phyloP scores from a whole-genome alignment of 1,284 basidiomycete species.

The Puccinia hordei region DNA sequence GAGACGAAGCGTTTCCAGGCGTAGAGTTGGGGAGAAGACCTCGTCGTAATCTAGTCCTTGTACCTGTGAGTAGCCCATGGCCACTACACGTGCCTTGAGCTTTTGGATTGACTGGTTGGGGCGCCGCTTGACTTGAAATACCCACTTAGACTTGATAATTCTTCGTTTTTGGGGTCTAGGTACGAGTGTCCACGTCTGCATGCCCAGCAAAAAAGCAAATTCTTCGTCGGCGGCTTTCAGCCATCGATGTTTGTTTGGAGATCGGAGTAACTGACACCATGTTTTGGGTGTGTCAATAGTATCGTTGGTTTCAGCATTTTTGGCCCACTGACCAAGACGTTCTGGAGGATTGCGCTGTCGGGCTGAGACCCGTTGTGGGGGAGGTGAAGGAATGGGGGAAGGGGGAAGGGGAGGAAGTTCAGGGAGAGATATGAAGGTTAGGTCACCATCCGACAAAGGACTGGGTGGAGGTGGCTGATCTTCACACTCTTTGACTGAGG shows the following conservation, averaged over 20 bases:
- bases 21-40: too few relatives aligned
- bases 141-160: background rate
- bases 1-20: too few relatives aligned
- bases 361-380: background rate
- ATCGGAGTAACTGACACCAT: background rate
- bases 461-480: too few relatives aligned
- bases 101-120: background rate
- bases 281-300: constrained; percentile 12
- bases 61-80: too few relatives aligned
- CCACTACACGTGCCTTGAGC: background rate
- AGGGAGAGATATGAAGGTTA: too few relatives aligned
- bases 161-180: background rate
- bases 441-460: too few relatives aligned
- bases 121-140: background rate
- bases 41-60: too few relatives aligned
- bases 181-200: background rate
- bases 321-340: background rate
- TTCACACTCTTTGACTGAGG: too few relatives aligned
- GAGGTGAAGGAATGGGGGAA: background rate
- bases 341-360: background rate
- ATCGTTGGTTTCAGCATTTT: background rate
- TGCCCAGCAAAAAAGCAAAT: background rate
- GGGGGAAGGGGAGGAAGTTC: background rate
- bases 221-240: background rate
- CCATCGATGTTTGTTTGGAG: background rate